Evolutionary conservation across 202 grass and related monocot species (phyloP), one percentile per base, ranked within the genome.

Genomic region (Bolboschoenoplectus hybrid): DNA sequence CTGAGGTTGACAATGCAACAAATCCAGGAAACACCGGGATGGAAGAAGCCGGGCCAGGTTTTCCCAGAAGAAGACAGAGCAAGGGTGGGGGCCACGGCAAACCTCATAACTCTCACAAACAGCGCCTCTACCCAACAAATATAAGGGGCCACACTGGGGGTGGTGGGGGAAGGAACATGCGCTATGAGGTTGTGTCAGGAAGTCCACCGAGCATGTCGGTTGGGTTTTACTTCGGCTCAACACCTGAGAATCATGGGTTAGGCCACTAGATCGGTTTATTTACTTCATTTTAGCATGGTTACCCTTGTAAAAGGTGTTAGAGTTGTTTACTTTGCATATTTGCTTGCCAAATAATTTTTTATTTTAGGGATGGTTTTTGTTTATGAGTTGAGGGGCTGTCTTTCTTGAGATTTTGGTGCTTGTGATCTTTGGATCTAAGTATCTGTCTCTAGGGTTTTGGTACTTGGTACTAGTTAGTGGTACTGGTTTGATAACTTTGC

Each of bases 181-280:
- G 87, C 36, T 89, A 94, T 90, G 90, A 83, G 69, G 70, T 90
- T 87, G 85, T 93, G 51, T 91, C 92, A 60, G 97, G 94, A 88
- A 99, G 97, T 67, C 97, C 97, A 43, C 97, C 97, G 77, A 93
- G 93, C 87, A 92, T 93, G 82, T 94, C 97, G 65, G 81, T 99
- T 78, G 97, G 97, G 44, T 99, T 92, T 91, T 99, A 97, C 88
- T 99, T 97, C 1, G 97, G 93, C 39, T 97, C 97, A 83, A 97
- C 97, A 19, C 97, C 97, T 67, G 97, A 99, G 85, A 94, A 91
- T 89, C 82, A 90, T 81, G 89, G 97, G 97, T 97, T 87, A 44
- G 88, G 40, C 83, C 67, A 34, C 73, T 66, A 60, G 43, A 75
- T 74, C 32, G 81, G 52, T 89, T 85, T 34, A 1, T 17, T 17